A percentile compares a stretch with the other conserved stretches of the same genome.
phyloP scores from a whole-genome alignment of 140 eudicot genomes.

The Bidens hawaiensis region DNA sequence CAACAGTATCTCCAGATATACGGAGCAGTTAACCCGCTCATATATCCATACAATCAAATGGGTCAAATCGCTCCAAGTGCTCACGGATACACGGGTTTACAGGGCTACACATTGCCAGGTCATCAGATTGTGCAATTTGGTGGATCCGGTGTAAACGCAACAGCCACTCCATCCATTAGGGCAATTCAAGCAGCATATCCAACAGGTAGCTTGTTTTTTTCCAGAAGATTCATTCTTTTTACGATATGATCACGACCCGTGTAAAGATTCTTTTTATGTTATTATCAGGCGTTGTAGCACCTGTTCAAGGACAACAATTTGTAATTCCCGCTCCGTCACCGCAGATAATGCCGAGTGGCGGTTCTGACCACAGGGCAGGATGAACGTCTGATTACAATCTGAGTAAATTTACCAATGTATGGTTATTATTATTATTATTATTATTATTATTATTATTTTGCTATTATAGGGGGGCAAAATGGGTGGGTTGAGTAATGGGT shows the following conservation, averaged over 20 bases:
- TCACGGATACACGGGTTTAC: constrained; percentile 61
- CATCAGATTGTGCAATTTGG: constrained; percentile 78
- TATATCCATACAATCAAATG: constrained; percentile 80
- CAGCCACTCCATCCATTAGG: constrained; percentile 58
- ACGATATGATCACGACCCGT: neutral
- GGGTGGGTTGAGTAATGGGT: neutral
- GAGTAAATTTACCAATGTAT: constrained; percentile 13
- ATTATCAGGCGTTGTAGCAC: constrained; percentile 56
- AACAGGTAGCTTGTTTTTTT: constrained; percentile 46
- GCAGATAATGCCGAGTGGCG: constrained; percentile 70
- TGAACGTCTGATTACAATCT: constrained; percentile 63
- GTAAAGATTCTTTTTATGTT: constrained; percentile 17
- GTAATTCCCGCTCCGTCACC: constrained; percentile 63
- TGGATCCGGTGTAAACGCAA: constrained; percentile 56
- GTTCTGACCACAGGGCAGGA: constrained; percentile 82
- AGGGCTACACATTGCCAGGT: constrained; percentile 68
- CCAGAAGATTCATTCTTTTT: constrained; percentile 3
- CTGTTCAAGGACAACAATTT: constrained; percentile 74
- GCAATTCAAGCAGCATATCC: constrained; percentile 69
- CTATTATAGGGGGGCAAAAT: neutral
- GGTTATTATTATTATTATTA: too few species aligned
- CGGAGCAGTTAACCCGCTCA: constrained; percentile 54
- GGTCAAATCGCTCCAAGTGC: constrained; percentile 60
- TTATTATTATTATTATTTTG: too few species aligned
- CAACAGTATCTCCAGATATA: constrained; percentile 86